Conservation (phyloP, 345 rosid species). For the Hevea brasiliensis region DNA sequence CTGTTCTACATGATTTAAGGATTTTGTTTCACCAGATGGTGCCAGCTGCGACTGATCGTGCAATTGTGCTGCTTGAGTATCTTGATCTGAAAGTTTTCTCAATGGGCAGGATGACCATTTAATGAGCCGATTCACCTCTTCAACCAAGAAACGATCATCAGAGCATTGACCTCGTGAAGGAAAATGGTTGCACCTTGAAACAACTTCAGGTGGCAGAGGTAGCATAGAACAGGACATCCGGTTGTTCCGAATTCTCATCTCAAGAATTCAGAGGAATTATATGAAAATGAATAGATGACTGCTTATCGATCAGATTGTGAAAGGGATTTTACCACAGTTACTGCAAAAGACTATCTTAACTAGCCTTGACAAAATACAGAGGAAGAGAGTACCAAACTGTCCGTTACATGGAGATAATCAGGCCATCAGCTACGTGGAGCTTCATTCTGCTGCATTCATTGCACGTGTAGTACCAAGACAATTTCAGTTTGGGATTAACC, state of each 20-base stretch:
- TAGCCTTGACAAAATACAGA: not conserved
- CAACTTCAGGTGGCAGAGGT: conserved; percentile 1
- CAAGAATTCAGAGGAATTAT: not conserved
- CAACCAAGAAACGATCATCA: conserved; percentile 29
- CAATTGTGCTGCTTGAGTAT: not conserved
- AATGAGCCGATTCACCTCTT: conserved; percentile 25
- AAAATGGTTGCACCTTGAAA: not conserved
- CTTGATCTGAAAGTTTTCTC: conserved; percentile 3
- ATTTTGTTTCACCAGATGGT: not conserved
- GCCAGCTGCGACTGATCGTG: conserved; percentile 1
- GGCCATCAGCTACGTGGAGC: conserved; percentile 24
- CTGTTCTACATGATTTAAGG: conserved; percentile 4
- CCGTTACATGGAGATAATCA: conserved; percentile 16
- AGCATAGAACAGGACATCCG: conserved; percentile 23
- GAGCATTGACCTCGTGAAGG: not conserved
- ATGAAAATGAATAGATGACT: not conserved
- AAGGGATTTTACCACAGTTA: not conserved
- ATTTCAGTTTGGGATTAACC: not conserved
- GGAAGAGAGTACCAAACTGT: conserved; percentile 10
- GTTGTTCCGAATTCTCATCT: conserved; percentile 35
- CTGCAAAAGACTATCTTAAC: not conserved
- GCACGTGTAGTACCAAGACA: conserved; percentile 28
- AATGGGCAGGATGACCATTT: conserved; percentile 25
- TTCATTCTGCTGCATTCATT: conserved; percentile 18
- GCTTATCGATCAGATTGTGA: not conserved